Percentiles rank a stretch among this genome's conserved stretches.
These are phyloP conservation scores for Microcyclospora pomicola DNA, from an alignment of 2,329 filamentous ascomycete species.

Conservation along the genomic window DNA sequence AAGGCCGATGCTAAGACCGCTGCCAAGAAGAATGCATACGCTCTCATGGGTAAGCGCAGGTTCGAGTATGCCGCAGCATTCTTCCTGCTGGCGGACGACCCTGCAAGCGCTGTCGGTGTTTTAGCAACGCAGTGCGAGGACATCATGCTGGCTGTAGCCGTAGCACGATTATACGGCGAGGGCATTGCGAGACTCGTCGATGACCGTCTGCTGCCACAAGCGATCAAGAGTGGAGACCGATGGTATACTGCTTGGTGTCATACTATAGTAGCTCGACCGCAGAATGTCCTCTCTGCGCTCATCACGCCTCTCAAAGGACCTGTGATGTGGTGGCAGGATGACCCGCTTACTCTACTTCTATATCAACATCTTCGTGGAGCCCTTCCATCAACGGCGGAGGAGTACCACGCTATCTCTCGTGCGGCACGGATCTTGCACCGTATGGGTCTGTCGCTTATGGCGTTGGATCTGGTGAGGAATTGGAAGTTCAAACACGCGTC, in stretches of 20 bases:
- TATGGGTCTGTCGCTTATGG: constrained; percentile 66
- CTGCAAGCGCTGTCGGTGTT: constrained; percentile 74
- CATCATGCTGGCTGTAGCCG: constrained; percentile 75
- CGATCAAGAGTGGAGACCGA: constrained; percentile 68
- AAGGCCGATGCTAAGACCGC: constrained; percentile 77
- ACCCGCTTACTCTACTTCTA: constrained; percentile 74
- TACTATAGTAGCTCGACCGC: constrained; percentile 70
- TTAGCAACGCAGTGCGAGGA: constrained; percentile 80
- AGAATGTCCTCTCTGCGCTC: constrained; percentile 71
- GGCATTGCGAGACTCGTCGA: constrained; percentile 61
- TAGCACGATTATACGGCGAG: constrained; percentile 73
- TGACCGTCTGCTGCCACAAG: constrained; percentile 64
- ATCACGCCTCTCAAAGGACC: constrained; percentile 57
- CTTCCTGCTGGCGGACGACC: constrained; percentile 76
- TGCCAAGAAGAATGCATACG: constrained; percentile 92
- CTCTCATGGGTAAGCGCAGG: constrained; percentile 74
- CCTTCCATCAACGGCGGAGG: constrained; percentile 36
- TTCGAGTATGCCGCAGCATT: constrained; percentile 95
- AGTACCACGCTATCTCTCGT: constrained; percentile 56
- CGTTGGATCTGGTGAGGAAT: constrained; percentile 67
- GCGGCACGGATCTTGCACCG: constrained; percentile 44
- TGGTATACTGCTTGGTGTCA: constrained; percentile 96
- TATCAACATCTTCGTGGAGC: constrained; percentile 71
- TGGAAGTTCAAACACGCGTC: constrained; percentile 56
- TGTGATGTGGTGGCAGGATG: constrained; percentile 59